Percentiles rank a stretch among this genome's conserved stretches.
These are phyloP conservation scores for Echites panduratus DNA, from an alignment of 257 asterid species.

Conservation along the genomic window DNA sequence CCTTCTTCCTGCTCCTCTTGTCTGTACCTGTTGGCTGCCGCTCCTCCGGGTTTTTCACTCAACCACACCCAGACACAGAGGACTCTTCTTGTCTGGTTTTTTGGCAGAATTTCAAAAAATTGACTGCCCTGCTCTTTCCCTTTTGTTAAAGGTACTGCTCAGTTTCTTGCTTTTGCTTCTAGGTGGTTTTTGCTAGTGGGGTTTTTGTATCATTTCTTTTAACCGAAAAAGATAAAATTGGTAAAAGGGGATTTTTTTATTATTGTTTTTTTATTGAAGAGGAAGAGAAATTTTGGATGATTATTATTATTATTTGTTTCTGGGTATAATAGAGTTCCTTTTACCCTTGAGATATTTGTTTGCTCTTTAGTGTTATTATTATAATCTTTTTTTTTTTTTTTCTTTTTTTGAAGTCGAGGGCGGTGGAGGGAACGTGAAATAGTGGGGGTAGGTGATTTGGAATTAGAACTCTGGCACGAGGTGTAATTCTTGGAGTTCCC, in stretches of 20 bases:
- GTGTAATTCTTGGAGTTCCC: background rate
- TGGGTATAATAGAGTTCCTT: background rate
- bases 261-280: background rate
- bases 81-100: background rate
- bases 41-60: background rate
- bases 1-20: background rate
- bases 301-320: background rate
- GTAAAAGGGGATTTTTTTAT: background rate
- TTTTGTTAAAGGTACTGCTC: background rate
- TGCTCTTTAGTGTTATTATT: background rate
- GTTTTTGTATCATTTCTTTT: background rate
- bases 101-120: conserved; percentile 3
- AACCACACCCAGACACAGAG: background rate
- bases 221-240: background rate
- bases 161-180: background rate
- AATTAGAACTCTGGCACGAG: background rate
- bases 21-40: background rate
- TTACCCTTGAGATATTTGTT: background rate
- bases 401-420: background rate
- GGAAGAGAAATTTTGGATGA: background rate
- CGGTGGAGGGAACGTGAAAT: background rate
- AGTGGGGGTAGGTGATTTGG: background rate
- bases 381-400: no score
- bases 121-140: background rate
- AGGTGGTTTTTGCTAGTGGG: background rate